Evolutionary conservation across 2,329 filamentous ascomycete genomes (phyloP), one percentile per base, ranked within the genome.

Genomic region (Eutypella sp.): DNA sequence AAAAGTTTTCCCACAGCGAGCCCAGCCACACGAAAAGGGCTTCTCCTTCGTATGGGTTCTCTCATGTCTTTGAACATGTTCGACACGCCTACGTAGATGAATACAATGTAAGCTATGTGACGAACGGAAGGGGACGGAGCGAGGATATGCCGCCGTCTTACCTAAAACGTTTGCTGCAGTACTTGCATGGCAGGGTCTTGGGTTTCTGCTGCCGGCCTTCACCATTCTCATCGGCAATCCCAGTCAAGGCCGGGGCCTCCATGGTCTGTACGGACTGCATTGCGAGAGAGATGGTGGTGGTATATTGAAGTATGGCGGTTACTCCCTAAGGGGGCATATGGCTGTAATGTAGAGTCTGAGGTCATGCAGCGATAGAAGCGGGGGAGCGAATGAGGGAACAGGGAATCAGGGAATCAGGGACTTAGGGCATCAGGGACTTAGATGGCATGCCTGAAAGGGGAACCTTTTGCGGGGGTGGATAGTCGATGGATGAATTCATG

Each of bases 31-130:
- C 42, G 75, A 72, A 59, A 82, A 83, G 8, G 79, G 79, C 62
- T 82, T 82, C 65, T 82, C 79, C 57, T 82, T 82, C 54, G 79
- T 83, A 64, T 83, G 79, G 27, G 78, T 82, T 51, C 79, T 73
- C 63, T 82, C 78, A 61, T 83, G 79, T 59, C 79, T 72, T 63
- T 82, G 78, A 44, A 83, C 77, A 64, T 83, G 79, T 63, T 83
- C 79, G 54, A 82, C 78, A 57, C 79, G 78, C 62, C 79, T 81
- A 65, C 63, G 63, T 54, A 57, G 50, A 60, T 49, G 62, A 61
- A 52, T 47, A 53, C 55, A 64, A 62, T 66, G 67, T 73, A 65
- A 72, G 69, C 58, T 61, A 66, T 63, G 64, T 64, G 59, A 55
- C 58, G 55, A 57, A 57, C 54, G 47, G 47, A 50, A 51, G 49